Conservation (phyloP, 208 protist genomes). For the Acanthamoeba triangularis region DNA sequence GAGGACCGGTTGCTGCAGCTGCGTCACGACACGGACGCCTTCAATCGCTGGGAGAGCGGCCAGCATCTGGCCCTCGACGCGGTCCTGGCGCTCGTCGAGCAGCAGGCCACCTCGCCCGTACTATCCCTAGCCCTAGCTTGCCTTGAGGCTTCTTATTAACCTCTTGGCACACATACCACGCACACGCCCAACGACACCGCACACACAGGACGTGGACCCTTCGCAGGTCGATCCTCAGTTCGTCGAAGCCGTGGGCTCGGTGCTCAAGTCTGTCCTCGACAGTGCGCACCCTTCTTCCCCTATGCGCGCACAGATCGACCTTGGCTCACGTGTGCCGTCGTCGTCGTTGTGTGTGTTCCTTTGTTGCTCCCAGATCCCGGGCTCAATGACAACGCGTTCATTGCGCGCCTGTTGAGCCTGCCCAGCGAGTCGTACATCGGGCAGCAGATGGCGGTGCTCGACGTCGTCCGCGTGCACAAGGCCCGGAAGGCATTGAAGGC, state of each 20-base stretch:
- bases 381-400: neutral
- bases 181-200: too few relatives aligned
- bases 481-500: neutral
- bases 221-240: neutral
- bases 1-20: neutral
- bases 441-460: neutral
- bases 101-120: neutral
- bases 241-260: neutral
- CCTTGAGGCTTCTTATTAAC: too few relatives aligned
- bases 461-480: neutral
- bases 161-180: too few relatives aligned
- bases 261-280: neutral
- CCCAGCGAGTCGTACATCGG: neutral
- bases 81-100: neutral
- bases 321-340: neutral
- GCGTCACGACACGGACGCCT: neutral
- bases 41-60: neutral
- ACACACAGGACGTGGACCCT: neutral
- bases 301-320: too few relatives aligned
- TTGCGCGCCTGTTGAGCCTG: conserved; percentile 5
- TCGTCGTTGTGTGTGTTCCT: neutral
- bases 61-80: conserved; percentile 9
- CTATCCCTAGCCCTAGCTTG: neutral
- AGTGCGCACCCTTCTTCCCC: neutral
- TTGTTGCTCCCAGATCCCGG: neutral